Conservation (phyloP, 768 basidiomycete genomes). For the Boletus rubropictus region DNA sequence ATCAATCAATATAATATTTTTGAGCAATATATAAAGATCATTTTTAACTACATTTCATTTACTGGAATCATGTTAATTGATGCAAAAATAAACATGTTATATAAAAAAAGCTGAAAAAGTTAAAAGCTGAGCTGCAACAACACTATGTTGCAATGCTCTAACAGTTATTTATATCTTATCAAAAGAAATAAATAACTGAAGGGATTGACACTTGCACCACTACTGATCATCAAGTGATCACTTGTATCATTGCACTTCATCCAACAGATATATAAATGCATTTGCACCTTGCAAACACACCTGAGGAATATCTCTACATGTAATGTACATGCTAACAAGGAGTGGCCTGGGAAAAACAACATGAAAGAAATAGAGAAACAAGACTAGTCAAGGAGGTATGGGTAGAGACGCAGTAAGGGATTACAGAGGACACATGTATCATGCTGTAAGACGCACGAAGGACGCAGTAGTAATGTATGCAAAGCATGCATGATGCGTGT, state of each 20-base stretch:
- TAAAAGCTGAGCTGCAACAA: too few relatives aligned
- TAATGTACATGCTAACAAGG: constrained; percentile 2
- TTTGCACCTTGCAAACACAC: neutral
- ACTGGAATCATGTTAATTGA: too few relatives aligned
- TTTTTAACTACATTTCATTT: too few relatives aligned
- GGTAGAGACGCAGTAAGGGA: neutral
- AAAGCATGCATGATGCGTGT: constrained; percentile 1
- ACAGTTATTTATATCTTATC: too few relatives aligned
- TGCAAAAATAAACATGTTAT: too few relatives aligned
- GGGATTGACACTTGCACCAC: too few relatives aligned
- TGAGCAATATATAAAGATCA: too few relatives aligned
- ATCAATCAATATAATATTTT: too few relatives aligned
- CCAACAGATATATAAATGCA: neutral
- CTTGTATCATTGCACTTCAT: neutral
- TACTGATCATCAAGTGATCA: too few relatives aligned
- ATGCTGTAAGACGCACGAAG: neutral
- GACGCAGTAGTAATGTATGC: constrained; percentile 7
- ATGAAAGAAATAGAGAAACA: neutral
- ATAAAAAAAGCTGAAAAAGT: too few relatives aligned
- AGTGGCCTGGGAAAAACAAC: neutral
- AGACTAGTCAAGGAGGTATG: constrained; percentile 6
- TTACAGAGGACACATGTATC: constrained; percentile 10
- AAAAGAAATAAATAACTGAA: too few relatives aligned
- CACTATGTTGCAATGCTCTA: too few relatives aligned
- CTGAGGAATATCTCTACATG: constrained; percentile 1